These are phyloP conservation scores for thale cress (Arabidopsis thaliana) DNA, from an alignment of 345 rosid genomes.

Conservation along the genomic window TAIR10.1 NC_003070.9:5365001-5365500, in stretches of 20 bases:
- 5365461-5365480: conserved; percentile 38
- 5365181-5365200: conserved; percentile 65
- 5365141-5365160: conserved; percentile 16
- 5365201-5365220: conserved; percentile 71
- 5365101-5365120: neutral
- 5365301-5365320: conserved; percentile 33
- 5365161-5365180: conserved; percentile 85
- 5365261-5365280: conserved; percentile 31
- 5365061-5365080: conserved; percentile 65
- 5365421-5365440: conserved; percentile 45
- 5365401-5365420: conserved; percentile 30
- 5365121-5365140: conserved; percentile 24
- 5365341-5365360: conserved; percentile 41
- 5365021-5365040: conserved; percentile 65
- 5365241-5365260: conserved; percentile 26
- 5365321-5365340: conserved; percentile 42
- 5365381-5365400: conserved; percentile 32
- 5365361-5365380: conserved; percentile 45
- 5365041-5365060: conserved; percentile 71
- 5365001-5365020: conserved; percentile 76
- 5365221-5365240: conserved; percentile 48
- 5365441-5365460: conserved; percentile 40
- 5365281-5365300: conserved; percentile 43
- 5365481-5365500: conserved; percentile 17
- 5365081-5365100: neutral